These are phyloP conservation scores for Phanerodontia chrysosporium DNA, from an alignment of 768 basidiomycete genomes.

Conservation along the genomic window DNA sequence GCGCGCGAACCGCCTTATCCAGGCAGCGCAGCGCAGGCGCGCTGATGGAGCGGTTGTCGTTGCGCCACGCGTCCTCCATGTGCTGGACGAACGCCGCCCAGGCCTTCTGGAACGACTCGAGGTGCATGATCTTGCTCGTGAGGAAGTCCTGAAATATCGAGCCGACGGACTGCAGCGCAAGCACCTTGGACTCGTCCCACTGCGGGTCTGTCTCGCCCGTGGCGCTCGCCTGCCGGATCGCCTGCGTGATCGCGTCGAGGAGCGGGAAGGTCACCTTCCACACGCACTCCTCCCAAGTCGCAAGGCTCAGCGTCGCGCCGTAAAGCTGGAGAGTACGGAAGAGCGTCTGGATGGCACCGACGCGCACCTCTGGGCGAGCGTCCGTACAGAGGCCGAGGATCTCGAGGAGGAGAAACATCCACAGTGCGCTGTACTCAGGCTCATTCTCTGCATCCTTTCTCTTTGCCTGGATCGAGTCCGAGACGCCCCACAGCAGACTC, in stretches of 20 bases:
- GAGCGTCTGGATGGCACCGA: slow-evolving; percentile 91
- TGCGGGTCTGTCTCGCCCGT: slow-evolving; percentile 32
- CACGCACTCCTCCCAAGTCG: slow-evolving; percentile 88
- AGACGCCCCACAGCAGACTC: slow-evolving; percentile 92
- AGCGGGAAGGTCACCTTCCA: slow-evolving; percentile 90
- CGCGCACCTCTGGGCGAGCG: slow-evolving; percentile 79
- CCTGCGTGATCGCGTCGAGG: slow-evolving; percentile 60
- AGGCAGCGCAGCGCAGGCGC: slow-evolving; percentile 83
- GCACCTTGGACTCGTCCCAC: slow-evolving; percentile 86
- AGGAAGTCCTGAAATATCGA: slow-evolving; percentile 82
- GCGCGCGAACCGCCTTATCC: slow-evolving; percentile 71
- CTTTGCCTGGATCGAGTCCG: slow-evolving; percentile 89
- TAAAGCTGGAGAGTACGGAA: slow-evolving; percentile 94
- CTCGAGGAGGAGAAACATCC: slow-evolving; percentile 88
- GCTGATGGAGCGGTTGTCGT: slow-evolving; percentile 62
- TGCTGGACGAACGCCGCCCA: slow-evolving; percentile 75
- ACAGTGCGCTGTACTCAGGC: slow-evolving; percentile 77
- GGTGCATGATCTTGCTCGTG: slow-evolving; percentile 62
- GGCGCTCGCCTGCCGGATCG: slow-evolving; percentile 40
- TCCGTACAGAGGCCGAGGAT: slow-evolving; percentile 83
- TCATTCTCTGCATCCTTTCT: slow-evolving; percentile 60
- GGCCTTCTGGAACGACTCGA: slow-evolving; percentile 63
- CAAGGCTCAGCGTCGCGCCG: slow-evolving; percentile 75
- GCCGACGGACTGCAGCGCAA: slow-evolving; percentile 81
- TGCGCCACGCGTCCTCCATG: slow-evolving; percentile 64